phyloP scores from a whole-genome alignment of 1,284 basidiomycete species.

The Chondrostereum purpureum region DNA sequence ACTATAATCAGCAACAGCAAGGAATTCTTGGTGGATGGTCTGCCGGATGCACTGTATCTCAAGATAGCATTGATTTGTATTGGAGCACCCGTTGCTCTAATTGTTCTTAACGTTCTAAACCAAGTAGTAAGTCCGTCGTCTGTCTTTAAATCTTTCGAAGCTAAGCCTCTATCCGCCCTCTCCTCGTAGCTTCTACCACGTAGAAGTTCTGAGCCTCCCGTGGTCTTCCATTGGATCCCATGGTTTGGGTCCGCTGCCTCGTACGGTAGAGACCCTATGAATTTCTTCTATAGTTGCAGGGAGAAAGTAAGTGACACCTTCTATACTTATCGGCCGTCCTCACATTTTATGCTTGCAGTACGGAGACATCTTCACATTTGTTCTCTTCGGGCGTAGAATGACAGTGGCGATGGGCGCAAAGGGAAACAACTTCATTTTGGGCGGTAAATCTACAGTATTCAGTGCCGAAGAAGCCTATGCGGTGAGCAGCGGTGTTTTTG shows the following conservation, averaged over 20 bases:
- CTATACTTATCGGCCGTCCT: neutral
- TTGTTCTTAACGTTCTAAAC: too few relatives aligned
- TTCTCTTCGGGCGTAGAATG: conserved; percentile 82
- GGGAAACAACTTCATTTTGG: conserved; percentile 91
- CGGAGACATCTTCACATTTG: conserved; percentile 86
- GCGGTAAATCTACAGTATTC: conserved; percentile 87
- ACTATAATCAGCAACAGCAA: too few relatives aligned
- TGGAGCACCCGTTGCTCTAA: too few relatives aligned
- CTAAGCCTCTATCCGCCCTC: too few relatives aligned
- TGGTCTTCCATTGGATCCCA: conserved; percentile 81
- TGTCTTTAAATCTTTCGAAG: too few relatives aligned
- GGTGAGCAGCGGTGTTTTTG: conserved; percentile 35
- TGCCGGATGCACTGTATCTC: too few relatives aligned
- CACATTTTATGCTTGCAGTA: conserved; percentile 32
- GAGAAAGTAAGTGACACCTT: conserved; percentile 64
- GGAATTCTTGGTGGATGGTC: too few relatives aligned
- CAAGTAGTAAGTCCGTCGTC: too few relatives aligned
- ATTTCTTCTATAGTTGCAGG: conserved; percentile 71
- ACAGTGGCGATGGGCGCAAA: conserved; percentile 89
- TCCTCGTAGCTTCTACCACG: conserved; percentile 43
- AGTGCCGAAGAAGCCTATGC: conserved; percentile 97
- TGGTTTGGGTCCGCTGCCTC: conserved; percentile 70
- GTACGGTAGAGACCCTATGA: conserved; percentile 81
- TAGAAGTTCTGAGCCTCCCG: conserved; percentile 59
- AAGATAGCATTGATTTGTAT: too few relatives aligned